Percentiles rank a stretch among this genome's conserved stretches.
phyloP scores from a whole-genome alignment of 768 basidiomycete genomes.

The Megacollybia marginata region DNA sequence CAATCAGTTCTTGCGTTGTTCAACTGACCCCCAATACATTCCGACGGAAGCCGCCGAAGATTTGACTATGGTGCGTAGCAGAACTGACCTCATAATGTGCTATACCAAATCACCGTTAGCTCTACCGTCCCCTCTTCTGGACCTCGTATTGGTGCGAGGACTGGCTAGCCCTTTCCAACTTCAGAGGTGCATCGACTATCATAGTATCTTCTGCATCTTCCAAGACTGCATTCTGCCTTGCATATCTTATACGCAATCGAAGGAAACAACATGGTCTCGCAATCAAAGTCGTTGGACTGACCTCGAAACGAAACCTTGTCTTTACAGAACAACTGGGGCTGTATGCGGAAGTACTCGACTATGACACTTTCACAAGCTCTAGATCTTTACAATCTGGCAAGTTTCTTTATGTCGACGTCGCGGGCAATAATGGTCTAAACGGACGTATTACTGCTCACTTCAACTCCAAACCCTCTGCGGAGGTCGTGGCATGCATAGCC shows the following conservation, averaged over 20 bases:
- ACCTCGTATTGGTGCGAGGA: constrained; percentile 73
- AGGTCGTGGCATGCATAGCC: constrained; percentile 33
- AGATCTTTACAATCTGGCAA: constrained; percentile 21
- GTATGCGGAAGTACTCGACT: constrained; percentile 52
- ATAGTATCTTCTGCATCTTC: constrained; percentile 66
- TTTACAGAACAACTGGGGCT: constrained; percentile 50
- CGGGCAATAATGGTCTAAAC: constrained; percentile 50
- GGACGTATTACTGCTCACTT: constrained; percentile 34
- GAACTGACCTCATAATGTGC: too few relatives aligned
- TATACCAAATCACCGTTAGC: too few relatives aligned
- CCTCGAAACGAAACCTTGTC: constrained; percentile 44
- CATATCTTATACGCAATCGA: constrained; percentile 46
- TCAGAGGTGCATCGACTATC: constrained; percentile 40
- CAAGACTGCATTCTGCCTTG: constrained; percentile 66
- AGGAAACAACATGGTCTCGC: constrained; percentile 4
- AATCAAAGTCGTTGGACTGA: constrained; percentile 48
- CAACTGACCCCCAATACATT: constrained; percentile 46
- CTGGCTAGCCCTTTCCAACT: constrained; percentile 47
- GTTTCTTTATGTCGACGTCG: constrained; percentile 61
- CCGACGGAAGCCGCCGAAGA: constrained; percentile 44
- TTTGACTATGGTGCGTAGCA: constrained; percentile 54
- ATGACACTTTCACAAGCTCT: constrained; percentile 34
- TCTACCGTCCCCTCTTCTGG: constrained; percentile 58
- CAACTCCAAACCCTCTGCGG: constrained; percentile 24
- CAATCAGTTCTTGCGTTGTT: constrained; percentile 59